Evolutionary conservation across 2,329 filamentous ascomycete species (phyloP), one percentile per base, ranked within the genome.

Genomic region (Epicoccum nigrum): DNA sequence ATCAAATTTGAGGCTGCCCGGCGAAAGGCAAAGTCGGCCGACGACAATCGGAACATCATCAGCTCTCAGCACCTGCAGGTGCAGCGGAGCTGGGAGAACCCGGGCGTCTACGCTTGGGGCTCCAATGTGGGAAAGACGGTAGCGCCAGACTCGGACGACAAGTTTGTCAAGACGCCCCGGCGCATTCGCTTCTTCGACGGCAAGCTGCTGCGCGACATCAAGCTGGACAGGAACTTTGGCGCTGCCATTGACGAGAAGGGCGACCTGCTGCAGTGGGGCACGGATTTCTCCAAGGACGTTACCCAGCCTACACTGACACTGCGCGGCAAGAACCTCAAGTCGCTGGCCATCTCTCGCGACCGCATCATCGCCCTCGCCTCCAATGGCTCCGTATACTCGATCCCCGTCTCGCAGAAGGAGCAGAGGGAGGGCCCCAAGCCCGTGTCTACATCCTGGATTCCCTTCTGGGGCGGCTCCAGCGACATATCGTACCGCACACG

Each of bases 91-190:
- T 83, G 85, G 79, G 84, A 86, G 73, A 86, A 89, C 54, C 93
- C 94, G 0, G 94, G 92, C 2, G 88, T 97, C 0, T 97, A 96
- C 74, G 86, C 88, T 4, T 99, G 94, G 93, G 94, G 94, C 0
- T 91, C 88, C 15, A 99, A 99, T 65, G 78, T 79, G 13, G 90
- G 92, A 54, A 83, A 83, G 62, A 92, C 96, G n/a, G 90, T 89
- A 30, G 92, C 92, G 33, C 92, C 92, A 1, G 86, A 88, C 56
- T 93, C 89, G 7, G 82, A 87, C 43, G 92, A 96, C 46, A 77
- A 79, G 23, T 83, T 87, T 56, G 80, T 97, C 70, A 97, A 96
- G 76, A 85, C 83, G 1, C 92, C 94, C 12, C 81, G 87, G 51
- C 83, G 92, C 52, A 85, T 97, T 65, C 62, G 82, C 0, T 94